Evolutionary conservation across 345 rosid genomes (phyloP).

Genomic region (Lepidium aucheri): DNA sequence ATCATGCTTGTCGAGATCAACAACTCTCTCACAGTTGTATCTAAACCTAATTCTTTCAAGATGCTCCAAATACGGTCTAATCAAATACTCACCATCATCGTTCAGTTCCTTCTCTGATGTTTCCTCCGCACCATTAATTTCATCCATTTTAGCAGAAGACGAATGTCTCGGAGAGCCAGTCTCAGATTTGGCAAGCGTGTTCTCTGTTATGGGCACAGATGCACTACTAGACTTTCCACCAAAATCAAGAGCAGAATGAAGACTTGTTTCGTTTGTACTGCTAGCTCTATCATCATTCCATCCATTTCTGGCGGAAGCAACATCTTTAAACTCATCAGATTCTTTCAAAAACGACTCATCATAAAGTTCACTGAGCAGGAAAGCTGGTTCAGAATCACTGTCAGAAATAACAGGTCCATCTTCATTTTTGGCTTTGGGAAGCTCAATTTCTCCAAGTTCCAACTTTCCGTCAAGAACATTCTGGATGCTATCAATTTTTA

Average conservation of each 20-base stretch:
- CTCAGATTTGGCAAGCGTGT: slow-evolving; percentile 62
- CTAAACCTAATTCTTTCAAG: slow-evolving; percentile 82
- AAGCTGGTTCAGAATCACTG: slow-evolving; percentile 58
- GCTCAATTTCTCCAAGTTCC: slow-evolving; percentile 64
- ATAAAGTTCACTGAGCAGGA: slow-evolving; percentile 59
- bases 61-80: slow-evolving; percentile 95
- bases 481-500: slow-evolving; percentile 72
- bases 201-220: slow-evolving; percentile 72
- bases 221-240: slow-evolving; percentile 73
- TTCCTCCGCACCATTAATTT: slow-evolving; percentile 49
- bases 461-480: slow-evolving; percentile 68
- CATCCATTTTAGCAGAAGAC: slow-evolving; percentile 59
- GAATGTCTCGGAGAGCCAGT: slow-evolving; percentile 72
- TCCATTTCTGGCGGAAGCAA: slow-evolving; percentile 54
- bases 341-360: slow-evolving; percentile 50
- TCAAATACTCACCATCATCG: slow-evolving; percentile 94
- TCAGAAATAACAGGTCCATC: slow-evolving; percentile 57
- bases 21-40: slow-evolving; percentile 94
- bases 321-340: slow-evolving; percentile 43
- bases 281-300: slow-evolving; percentile 88
- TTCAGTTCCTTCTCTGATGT: slow-evolving; percentile 77
- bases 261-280: slow-evolving; percentile 89
- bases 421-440: slow-evolving; percentile 45
- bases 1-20: slow-evolving; percentile 97
- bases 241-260: slow-evolving; percentile 92